These are phyloP conservation scores for Chenopodium berlandieri DNA, from an alignment of 148 eudicot genomes.

Conservation along the genomic window DNA sequence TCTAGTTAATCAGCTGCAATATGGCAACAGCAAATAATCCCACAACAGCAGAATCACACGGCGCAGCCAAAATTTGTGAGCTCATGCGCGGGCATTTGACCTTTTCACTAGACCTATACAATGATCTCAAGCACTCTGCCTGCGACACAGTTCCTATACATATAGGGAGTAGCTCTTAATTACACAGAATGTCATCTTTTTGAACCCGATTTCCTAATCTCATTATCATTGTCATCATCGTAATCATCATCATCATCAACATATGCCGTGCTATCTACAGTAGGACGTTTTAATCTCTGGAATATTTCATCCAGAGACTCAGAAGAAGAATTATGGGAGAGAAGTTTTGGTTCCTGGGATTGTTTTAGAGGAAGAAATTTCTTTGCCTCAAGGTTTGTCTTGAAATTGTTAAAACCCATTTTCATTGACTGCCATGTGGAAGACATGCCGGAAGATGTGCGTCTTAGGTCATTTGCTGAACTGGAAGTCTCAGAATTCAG, in stretches of 20 bases:
- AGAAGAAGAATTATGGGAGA: conserved; percentile 56
- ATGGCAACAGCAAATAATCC: conserved; percentile 10
- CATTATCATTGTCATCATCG: conserved; percentile 35
- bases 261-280: conserved; percentile 33
- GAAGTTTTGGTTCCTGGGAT: conserved; percentile 39
- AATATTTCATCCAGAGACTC: conserved; percentile 83
- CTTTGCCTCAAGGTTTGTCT: conserved; percentile 62
- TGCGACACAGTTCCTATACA: conserved; percentile 23
- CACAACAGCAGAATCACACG: not conserved
- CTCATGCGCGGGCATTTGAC: conserved; percentile 11
- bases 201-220: conserved; percentile 21
- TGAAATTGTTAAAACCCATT: conserved; percentile 61
- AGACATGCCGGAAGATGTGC: conserved; percentile 54
- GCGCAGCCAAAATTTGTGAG: not conserved
- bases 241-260: conserved; percentile 47
- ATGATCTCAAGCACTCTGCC: conserved; percentile 24
- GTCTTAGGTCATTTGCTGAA: conserved; percentile 26
- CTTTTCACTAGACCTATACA: conserved; percentile 33
- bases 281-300: conserved; percentile 70
- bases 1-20: conserved; percentile 11
- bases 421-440: conserved; percentile 82
- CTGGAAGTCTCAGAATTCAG: conserved; percentile 44
- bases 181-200: conserved; percentile 26
- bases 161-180: conserved; percentile 2
- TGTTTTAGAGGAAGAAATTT: conserved; percentile 57